Conservation (phyloP, 208 protist species). For the Porcisia hertigi region DNA sequence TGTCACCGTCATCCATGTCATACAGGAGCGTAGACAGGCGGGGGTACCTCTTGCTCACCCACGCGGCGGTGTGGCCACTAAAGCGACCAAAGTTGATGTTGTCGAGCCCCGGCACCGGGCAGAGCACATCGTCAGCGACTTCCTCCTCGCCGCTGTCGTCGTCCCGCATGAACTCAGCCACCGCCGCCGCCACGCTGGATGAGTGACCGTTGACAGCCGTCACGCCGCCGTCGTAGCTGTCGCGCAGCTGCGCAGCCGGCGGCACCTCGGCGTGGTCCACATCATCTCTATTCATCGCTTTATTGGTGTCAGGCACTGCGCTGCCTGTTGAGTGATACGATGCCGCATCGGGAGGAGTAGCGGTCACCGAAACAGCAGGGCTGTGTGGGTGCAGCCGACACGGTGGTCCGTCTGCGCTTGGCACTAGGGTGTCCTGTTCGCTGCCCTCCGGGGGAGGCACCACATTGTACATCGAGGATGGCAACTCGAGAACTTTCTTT, state of each 20-base stretch:
- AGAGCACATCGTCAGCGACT: slow-evolving; percentile 68
- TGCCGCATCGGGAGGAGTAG: neutral
- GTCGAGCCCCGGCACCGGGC: slow-evolving; percentile 77
- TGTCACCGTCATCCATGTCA: slow-evolving; percentile 14
- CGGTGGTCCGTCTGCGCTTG: slow-evolving; percentile 22
- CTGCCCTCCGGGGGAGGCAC: neutral
- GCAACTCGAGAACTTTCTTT: neutral
- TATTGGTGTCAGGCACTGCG: neutral
- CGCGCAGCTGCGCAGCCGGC: neutral
- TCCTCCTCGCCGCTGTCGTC: slow-evolving; percentile 27
- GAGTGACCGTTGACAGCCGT: neutral
- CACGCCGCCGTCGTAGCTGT: neutral
- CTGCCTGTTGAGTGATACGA: slow-evolving; percentile 5
- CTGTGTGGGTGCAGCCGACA: slow-evolving; percentile 20
- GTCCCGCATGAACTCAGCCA: neutral
- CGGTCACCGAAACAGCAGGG: neutral
- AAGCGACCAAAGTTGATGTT: slow-evolving; percentile 88
- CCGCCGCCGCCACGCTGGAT: neutral
- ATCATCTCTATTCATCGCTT: neutral
- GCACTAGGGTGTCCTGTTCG: neutral
- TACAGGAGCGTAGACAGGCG: slow-evolving; percentile 66
- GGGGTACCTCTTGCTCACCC: slow-evolving; percentile 65
- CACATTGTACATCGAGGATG: neutral
- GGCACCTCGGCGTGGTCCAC: neutral
- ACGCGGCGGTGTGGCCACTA: slow-evolving; percentile 59